Evolutionary conservation across 768 basidiomycete genomes (phyloP).

Genomic region (Leccinum olivaceopallidum): DNA sequence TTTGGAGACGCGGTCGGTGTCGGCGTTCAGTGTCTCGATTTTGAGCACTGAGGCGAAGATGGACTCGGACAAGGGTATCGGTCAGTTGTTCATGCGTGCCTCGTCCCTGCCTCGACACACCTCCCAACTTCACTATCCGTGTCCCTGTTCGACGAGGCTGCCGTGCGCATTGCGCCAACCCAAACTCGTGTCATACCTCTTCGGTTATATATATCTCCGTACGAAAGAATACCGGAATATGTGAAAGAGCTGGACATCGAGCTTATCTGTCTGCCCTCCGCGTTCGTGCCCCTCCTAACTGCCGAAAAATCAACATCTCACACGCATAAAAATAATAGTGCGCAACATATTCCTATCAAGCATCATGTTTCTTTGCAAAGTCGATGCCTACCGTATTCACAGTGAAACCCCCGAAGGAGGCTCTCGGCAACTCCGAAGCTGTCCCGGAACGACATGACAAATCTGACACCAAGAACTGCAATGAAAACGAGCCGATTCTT

Average conservation of each 20-base stretch:
- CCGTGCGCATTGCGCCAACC: slow-evolving; percentile 51
- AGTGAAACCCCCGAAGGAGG: slow-evolving; percentile 53
- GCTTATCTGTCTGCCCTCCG: slow-evolving; percentile 31
- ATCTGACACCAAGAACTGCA: slow-evolving; percentile 3
- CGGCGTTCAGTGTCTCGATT: slow-evolving; percentile 49
- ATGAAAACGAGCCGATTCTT: slow-evolving; percentile 50
- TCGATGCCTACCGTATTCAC: slow-evolving; percentile 59
- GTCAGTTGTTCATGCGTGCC: slow-evolving; percentile 40
- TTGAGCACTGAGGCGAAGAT: background rate
- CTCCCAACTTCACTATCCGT: slow-evolving; percentile 21
- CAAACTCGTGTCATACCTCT: slow-evolving; percentile 66
- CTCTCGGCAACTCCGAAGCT: slow-evolving; percentile 19
- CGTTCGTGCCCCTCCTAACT: background rate
- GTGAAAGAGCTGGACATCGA: slow-evolving; percentile 41
- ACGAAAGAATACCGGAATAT: slow-evolving; percentile 33
- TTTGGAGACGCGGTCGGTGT: slow-evolving; percentile 74
- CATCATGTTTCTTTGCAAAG: slow-evolving; percentile 57
- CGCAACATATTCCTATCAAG: slow-evolving; percentile 42
- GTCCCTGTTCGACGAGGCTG: slow-evolving; percentile 18
- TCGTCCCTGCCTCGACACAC: slow-evolving; percentile 1
- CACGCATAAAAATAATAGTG: background rate
- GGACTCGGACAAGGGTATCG: slow-evolving; percentile 45
- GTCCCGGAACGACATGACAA: background rate
- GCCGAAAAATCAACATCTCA: background rate
- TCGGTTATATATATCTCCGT: slow-evolving; percentile 39